Base-by-base conservation (phyloP, 2,329 filamentous ascomycete species). In the Colletotrichum lentis region DNA sequence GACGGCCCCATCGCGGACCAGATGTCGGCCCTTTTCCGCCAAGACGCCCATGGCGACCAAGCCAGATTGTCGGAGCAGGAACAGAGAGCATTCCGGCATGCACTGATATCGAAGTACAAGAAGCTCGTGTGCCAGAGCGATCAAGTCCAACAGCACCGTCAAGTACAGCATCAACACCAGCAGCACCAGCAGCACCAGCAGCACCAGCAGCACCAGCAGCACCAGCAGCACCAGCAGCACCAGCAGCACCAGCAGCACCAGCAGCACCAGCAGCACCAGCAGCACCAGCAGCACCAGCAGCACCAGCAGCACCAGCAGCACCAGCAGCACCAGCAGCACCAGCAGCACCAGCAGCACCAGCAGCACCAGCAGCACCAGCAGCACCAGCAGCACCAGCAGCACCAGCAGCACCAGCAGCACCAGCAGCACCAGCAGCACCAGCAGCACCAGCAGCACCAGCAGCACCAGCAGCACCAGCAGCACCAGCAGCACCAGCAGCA, bases 1-100 rank as follows among this genome's bases (percentile, higher is more conserved):
- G 80, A 83, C 64, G 77, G 77, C 16, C 73, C 71, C 8, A 64
- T 75, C 31, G 79, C 77, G 16, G 50, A 68, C 2, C 68, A 72
- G 46, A 76, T 82, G 73, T 77, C 81, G 24, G 66, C 71, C 12
- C 55, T 69, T 4, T 69, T 69, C 50, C 62, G 47, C 22, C 35
- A 35, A 27, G 66, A 69, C 44, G 20, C 50, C 24, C 71, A 70
- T 6, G 75, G 76, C 53, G 64, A 70, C 3, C 57, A 69, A 6
- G 14, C 49, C 44, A 35, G n/a, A 27, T 44, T 61, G 62, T 46
- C 66, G n/a, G 61, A 64, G 37, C 37, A 31, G 6, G 56, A 60
- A 10, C 66, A 61, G 37, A 60, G 20, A 16, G 24, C n/a, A 6
- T 37, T 50, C 27, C 64, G 52, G 44, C 47, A 66, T 7, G 20